Conservation (phyloP, 2,329 filamentous ascomycete species). For the Aspergillus transmontanensis region DNA sequence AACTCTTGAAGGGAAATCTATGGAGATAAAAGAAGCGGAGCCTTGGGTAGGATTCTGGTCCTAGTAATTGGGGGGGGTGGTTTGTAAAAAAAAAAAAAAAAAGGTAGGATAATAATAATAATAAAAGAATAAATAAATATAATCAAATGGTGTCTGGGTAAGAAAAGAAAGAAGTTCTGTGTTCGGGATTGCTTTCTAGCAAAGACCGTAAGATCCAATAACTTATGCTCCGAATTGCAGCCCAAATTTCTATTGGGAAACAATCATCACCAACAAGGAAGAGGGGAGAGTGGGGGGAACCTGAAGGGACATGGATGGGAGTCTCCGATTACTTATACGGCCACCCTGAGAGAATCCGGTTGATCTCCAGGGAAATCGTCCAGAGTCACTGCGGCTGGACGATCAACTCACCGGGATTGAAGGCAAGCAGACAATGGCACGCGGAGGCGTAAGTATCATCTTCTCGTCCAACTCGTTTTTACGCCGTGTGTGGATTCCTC, state of each 20-base stretch:
- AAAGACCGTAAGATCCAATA: constrained; percentile 1
- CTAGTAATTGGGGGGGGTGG: constrained; percentile 8
- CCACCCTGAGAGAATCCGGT: background rate
- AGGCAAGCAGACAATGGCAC: constrained; percentile 4
- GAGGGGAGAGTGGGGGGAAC: constrained; percentile 4
- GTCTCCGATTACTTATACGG: constrained; percentile 9
- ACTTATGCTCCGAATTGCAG: constrained; percentile 15
- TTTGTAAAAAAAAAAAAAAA: background rate
- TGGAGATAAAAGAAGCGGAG: background rate
- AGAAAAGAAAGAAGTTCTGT: background rate
- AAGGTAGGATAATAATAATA: background rate
- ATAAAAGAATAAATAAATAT: background rate
- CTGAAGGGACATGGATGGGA: constrained; percentile 8
- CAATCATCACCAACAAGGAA: constrained; percentile 8
- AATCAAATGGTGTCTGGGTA: background rate
- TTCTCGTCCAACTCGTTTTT: constrained; percentile 3
- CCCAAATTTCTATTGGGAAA: constrained; percentile 12
- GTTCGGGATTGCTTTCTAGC: background rate
- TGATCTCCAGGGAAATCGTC: background rate
- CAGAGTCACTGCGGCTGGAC: constrained; percentile 1
- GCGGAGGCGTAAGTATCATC: constrained; percentile 5
- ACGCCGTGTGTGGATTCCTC: background rate
- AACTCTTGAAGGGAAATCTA: background rate
- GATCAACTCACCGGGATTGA: background rate
- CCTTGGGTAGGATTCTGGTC: background rate